Conservation (phyloP, 768 basidiomycete genomes). For the Neoboletus magnificus region DNA sequence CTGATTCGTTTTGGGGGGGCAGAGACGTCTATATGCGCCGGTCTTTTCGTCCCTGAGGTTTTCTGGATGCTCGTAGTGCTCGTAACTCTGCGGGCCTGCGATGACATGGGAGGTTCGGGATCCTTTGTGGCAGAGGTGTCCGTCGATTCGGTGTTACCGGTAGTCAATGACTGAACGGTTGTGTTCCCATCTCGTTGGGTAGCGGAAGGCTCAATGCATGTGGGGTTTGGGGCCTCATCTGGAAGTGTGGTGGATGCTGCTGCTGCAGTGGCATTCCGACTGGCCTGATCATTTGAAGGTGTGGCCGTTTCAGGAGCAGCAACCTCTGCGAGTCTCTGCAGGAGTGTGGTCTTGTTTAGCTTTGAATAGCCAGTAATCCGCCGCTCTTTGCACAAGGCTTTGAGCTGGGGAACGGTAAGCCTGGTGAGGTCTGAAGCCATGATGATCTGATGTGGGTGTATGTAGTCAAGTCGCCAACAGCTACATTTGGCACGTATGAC, state of each 20-base stretch:
- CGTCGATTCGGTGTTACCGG: background rate
- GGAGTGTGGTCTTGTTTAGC: constrained; percentile 53
- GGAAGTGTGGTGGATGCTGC: background rate
- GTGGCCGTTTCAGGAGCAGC: background rate
- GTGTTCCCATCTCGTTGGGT: background rate
- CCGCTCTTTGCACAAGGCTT: constrained; percentile 62
- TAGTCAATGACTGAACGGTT: background rate
- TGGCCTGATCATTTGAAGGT: background rate
- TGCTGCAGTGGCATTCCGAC: background rate
- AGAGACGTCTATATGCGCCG: constrained; percentile 19
- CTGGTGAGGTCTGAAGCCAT: constrained; percentile 28
- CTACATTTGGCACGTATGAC: background rate
- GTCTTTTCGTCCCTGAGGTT: constrained; percentile 11
- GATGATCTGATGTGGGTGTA: background rate
- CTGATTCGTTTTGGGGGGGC: constrained; percentile 14
- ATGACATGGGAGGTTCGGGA: background rate
- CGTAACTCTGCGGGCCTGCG: background rate
- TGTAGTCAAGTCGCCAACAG: background rate
- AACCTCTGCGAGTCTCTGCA: constrained; percentile 41
- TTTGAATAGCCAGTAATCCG: constrained; percentile 65
- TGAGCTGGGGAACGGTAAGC: constrained; percentile 62
- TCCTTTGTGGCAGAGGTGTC: background rate
- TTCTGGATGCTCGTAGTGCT: background rate
- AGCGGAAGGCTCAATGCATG: background rate
- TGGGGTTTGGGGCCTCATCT: background rate